Conservation (phyloP, 306 rosid species). For the Vicia villosa region DNA sequence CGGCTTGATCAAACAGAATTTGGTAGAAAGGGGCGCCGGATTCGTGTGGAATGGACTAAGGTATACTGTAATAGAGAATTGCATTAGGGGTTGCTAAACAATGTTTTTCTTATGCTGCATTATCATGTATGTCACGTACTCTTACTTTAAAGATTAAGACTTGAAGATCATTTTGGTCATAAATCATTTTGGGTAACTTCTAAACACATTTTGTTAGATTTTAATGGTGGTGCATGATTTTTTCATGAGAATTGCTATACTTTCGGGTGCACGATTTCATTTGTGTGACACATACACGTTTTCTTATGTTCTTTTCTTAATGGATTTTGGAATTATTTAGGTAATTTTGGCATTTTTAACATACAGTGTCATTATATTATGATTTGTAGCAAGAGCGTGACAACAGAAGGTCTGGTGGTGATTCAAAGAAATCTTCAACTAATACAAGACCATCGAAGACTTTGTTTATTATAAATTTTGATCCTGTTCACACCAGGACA, state of each 20-base stretch:
- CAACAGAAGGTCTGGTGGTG: conserved; percentile 60
- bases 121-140: not conserved
- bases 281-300: not conserved
- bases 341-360: conserved; percentile 20
- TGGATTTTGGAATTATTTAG: conserved; percentile 2
- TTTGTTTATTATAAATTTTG: conserved; percentile 81
- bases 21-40: conserved; percentile 80
- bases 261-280: conserved; percentile 8
- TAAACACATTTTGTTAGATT: not conserved
- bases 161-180: not conserved
- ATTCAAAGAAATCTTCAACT: conserved; percentile 61
- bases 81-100: conserved; percentile 6
- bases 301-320: conserved; percentile 18
- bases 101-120: not conserved
- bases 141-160: not conserved
- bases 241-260: conserved; percentile 16
- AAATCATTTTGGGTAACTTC: not conserved
- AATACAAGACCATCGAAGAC: conserved; percentile 69
- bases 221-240: conserved; percentile 7
- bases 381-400: conserved; percentile 79
- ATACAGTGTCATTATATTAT: conserved; percentile 26
- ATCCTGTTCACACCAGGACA: conserved; percentile 77
- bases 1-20: conserved; percentile 84
- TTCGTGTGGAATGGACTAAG: conserved; percentile 90
- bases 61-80: conserved; percentile 40